These are phyloP conservation scores for Grammothele lineata DNA, from an alignment of 768 basidiomycete genomes.

Conservation along the genomic window DNA sequence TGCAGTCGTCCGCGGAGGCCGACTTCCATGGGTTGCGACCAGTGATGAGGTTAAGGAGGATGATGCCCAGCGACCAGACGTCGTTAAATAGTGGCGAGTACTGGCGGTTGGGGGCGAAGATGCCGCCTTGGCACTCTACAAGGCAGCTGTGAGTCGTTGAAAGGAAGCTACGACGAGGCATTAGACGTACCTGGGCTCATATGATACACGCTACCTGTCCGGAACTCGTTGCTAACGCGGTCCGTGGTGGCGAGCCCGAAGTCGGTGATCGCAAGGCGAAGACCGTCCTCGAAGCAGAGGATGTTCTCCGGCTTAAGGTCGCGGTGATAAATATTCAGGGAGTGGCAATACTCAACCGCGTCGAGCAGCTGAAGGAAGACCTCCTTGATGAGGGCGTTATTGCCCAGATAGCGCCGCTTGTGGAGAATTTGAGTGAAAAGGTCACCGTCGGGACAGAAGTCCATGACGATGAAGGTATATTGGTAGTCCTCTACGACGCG, in stretches of 20 bases:
- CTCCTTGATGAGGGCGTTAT: conserved; percentile 78
- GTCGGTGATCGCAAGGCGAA: conserved; percentile 83
- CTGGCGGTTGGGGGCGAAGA: conserved; percentile 52
- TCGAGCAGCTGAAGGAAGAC: conserved; percentile 94
- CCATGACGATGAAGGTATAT: conserved; percentile 89
- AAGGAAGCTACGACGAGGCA: conserved; percentile 5
- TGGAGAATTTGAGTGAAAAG: conserved; percentile 88
- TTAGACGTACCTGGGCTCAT: conserved; percentile 81
- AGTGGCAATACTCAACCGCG: conserved; percentile 91
- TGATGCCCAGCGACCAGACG: conserved; percentile 94
- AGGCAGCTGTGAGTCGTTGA: conserved; percentile 6
- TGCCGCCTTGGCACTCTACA: conserved; percentile 84
- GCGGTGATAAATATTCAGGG: conserved; percentile 89
- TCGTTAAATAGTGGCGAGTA: conserved; percentile 92
- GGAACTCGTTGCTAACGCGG: conserved; percentile 78
- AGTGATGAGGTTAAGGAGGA: conserved; percentile 92
- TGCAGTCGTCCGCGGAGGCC: conserved; percentile 76
- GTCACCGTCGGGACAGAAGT: conserved; percentile 88
- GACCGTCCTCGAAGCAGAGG: conserved; percentile 76
- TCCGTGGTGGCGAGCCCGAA: conserved; percentile 94
- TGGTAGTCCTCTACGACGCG: conserved; percentile 80
- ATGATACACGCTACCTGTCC: conserved; percentile 97
- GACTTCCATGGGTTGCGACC: conserved; percentile 97
- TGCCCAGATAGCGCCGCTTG: conserved; percentile 73
- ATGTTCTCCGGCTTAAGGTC: conserved; percentile 98